These are phyloP conservation scores for Sphaerostilbella broomeana DNA, from an alignment of 2,329 filamentous ascomycete genomes.

Conservation along the genomic window DNA sequence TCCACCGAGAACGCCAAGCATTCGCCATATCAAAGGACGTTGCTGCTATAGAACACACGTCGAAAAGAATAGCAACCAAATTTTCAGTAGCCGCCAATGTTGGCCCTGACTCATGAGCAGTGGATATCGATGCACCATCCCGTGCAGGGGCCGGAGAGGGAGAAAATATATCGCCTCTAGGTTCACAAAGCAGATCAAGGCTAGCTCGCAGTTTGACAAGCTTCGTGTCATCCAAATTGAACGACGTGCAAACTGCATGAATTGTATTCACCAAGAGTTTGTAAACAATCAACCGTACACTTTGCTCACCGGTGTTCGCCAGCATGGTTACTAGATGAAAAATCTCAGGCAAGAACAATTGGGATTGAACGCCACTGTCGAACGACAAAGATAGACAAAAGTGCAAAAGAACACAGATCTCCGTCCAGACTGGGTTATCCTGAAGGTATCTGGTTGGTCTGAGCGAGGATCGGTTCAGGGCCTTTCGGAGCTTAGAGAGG, in stretches of 20 bases:
- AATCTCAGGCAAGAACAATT: conserved; percentile 61
- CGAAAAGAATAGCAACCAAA: conserved; percentile 55
- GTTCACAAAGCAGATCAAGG: conserved; percentile 54
- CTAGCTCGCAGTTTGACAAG: conserved; percentile 49
- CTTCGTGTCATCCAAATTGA: conserved; percentile 53
- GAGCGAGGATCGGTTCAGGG: conserved; percentile 59
- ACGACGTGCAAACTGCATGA: conserved; percentile 61
- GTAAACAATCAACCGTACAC: conserved; percentile 54
- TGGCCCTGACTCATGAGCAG: conserved; percentile 46
- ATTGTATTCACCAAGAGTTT: conserved; percentile 60
- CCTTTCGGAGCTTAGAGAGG: conserved; percentile 58
- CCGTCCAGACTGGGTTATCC: conserved; percentile 63
- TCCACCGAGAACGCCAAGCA: conserved; percentile 65
- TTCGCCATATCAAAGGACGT: conserved; percentile 60
- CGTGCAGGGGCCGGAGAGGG: conserved; percentile 38
- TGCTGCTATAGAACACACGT: conserved; percentile 57
- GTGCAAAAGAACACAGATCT: conserved; percentile 60
- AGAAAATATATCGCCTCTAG: conserved; percentile 52
- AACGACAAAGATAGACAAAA: conserved; percentile 63
- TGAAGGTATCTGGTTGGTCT: conserved; percentile 59
- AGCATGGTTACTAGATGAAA: conserved; percentile 68
- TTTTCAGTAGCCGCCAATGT: conserved; percentile 53
- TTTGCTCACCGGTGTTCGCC: conserved; percentile 54
- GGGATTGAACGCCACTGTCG: conserved; percentile 59
- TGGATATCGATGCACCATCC: conserved; percentile 49